Evolutionary conservation across 2,329 filamentous ascomycete genomes (phyloP).

Genomic region (Lachnellula arida): DNA sequence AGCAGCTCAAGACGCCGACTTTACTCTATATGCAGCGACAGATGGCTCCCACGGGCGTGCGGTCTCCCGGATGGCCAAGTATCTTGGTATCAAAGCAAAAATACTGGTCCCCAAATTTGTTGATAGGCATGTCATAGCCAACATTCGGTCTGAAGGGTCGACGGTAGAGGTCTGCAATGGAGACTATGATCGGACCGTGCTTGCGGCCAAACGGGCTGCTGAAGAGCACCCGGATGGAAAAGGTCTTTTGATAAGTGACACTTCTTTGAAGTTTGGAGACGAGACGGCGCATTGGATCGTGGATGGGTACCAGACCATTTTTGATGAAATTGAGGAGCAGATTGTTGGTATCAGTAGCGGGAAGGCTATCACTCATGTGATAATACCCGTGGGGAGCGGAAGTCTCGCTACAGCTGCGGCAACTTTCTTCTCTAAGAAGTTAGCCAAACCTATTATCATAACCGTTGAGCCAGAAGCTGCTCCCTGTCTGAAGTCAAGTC

Average conservation of each 20-base stretch:
- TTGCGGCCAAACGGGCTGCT: slow-evolving; percentile 41
- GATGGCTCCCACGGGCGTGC: slow-evolving; percentile 77
- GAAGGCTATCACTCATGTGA: slow-evolving; percentile 42
- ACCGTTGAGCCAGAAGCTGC: slow-evolving; percentile 67
- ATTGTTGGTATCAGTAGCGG: slow-evolving; percentile 35
- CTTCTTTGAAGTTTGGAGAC: slow-evolving; percentile 60
- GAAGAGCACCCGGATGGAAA: slow-evolving; percentile 26
- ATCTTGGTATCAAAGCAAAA: slow-evolving; percentile 49
- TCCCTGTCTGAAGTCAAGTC: slow-evolving; percentile 51
- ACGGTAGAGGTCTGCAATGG: slow-evolving; percentile 50
- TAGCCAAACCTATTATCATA: slow-evolving; percentile 48
- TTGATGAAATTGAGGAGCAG: slow-evolving; percentile 63
- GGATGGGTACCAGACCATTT: slow-evolving; percentile 71
- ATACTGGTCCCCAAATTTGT: slow-evolving; percentile 62
- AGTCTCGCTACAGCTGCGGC: slow-evolving; percentile 67
- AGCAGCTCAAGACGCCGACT: slow-evolving; percentile 1
- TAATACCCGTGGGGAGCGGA: slow-evolving; percentile 69
- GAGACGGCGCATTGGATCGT: slow-evolving; percentile 68
- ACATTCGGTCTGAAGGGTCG: slow-evolving; percentile 60
- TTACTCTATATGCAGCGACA: slow-evolving; percentile 58
- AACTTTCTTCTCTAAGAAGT: slow-evolving; percentile 43
- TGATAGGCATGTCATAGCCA: slow-evolving; percentile 45
- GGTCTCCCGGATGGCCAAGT: slow-evolving; percentile 60
- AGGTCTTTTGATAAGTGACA: slow-evolving; percentile 63
- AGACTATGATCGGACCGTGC: slow-evolving; percentile 61